These are phyloP conservation scores for Chlorophyllum brunneum DNA, from an alignment of 768 basidiomycete genomes.

Conservation along the genomic window DNA sequence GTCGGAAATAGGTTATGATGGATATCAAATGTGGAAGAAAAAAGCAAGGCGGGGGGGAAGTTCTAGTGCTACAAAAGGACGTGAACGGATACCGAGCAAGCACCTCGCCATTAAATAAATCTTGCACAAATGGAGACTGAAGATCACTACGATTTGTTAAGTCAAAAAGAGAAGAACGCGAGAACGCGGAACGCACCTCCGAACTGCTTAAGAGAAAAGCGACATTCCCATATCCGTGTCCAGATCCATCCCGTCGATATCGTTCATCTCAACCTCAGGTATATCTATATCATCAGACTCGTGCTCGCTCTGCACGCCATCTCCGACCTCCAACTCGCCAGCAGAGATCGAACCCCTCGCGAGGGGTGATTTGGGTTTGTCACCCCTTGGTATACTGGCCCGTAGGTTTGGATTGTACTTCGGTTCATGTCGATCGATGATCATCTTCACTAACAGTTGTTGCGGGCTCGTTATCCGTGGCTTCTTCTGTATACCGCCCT, in stretches of 20 bases:
- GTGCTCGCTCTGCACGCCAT: neutral
- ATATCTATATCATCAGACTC: neutral
- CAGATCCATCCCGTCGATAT: neutral
- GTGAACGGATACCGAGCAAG: too few species aligned
- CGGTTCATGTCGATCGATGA: conserved; percentile 10
- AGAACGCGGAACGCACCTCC: neutral
- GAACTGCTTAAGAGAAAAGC: neutral
- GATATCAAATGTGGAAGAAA: too few species aligned
- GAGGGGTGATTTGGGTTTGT: neutral
- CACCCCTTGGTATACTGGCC: neutral
- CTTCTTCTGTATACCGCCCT: neutral
- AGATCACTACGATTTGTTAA: too few species aligned
- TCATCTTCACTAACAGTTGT: conserved; percentile 11
- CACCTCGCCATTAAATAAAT: too few species aligned
- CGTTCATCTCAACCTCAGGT: neutral
- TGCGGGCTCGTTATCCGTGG: conserved; percentile 5
- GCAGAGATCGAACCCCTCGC: neutral
- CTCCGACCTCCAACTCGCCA: neutral
- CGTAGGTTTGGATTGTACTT: conserved; percentile 2
- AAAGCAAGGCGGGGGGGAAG: too few species aligned
- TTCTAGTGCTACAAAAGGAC: too few species aligned
- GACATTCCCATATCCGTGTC: neutral
- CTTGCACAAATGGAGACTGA: too few species aligned
- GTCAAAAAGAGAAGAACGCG: too few species aligned
- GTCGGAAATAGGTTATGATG: too few species aligned